A percentile compares a stretch with the other conserved stretches of the same genome.
Evolutionary conservation across 495 filamentous ascomycete genomes (phyloP).

Genomic region (Haplographium delicatum): DNA sequence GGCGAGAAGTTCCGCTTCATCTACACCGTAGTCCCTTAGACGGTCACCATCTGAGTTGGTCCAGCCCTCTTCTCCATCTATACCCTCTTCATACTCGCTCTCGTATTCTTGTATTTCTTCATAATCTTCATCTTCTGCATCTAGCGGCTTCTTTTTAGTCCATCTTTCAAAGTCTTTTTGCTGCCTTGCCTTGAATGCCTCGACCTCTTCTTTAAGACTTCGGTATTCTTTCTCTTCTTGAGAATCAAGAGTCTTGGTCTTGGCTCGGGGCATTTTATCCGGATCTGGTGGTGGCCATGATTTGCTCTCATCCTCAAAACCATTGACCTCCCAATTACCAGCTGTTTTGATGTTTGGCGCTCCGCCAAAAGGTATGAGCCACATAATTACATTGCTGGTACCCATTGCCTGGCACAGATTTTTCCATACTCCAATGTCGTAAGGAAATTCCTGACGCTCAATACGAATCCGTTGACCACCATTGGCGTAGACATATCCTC

Average conservation of each 20-base stretch:
- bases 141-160: conserved; percentile 33
- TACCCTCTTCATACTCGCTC: conserved; percentile 28
- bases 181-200: conserved; percentile 53
- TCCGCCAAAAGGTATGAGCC: conserved; percentile 45
- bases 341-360: conserved; percentile 28
- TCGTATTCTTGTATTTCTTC: conserved; percentile 36
- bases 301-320: conserved; percentile 65
- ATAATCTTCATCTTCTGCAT: conserved; percentile 34
- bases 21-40: conserved; percentile 74
- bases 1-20: conserved; percentile 27
- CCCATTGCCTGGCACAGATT: conserved; percentile 78
- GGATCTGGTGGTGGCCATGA: conserved; percentile 88
- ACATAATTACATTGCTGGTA: conserved; percentile 37
- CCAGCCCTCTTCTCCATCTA: conserved; percentile 60
- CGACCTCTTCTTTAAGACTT: not conserved
- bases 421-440: conserved; percentile 81
- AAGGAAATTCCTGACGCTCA: conserved; percentile 75
- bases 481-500: conserved; percentile 56
- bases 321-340: conserved; percentile 67
- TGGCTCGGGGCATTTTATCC: conserved; percentile 59
- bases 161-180: conserved; percentile 45
- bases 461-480: conserved; percentile 49
- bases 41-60: conserved; percentile 79
- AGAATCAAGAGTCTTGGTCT: not conserved
- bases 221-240: conserved; percentile 38